Evolutionary conservation across 306 rosid species (phyloP).

Genomic region (Prunus mira): DNA sequence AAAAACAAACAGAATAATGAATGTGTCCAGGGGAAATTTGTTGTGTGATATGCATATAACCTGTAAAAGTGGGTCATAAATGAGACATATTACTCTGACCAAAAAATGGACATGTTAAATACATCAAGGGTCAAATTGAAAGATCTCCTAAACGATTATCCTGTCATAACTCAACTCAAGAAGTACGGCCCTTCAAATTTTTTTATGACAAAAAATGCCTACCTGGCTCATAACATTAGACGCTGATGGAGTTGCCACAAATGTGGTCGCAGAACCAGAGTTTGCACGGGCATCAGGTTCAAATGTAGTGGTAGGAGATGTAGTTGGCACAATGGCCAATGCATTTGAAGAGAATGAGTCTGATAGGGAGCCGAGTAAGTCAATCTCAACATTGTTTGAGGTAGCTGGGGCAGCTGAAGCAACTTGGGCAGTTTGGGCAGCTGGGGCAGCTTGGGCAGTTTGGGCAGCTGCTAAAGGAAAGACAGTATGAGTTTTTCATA

Average conservation of each 20-base stretch:
- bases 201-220: slow-evolving; percentile 10
- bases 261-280: slow-evolving; percentile 44
- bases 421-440: slow-evolving; percentile 29
- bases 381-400: slow-evolving; percentile 60
- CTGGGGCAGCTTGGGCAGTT: background rate
- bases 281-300: slow-evolving; percentile 35
- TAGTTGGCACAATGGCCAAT: slow-evolving; percentile 67
- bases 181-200: background rate
- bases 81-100: background rate
- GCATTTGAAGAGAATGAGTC: slow-evolving; percentile 66
- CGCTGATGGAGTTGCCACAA: slow-evolving; percentile 38
- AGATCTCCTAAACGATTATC: background rate
- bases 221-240: slow-evolving; percentile 64
- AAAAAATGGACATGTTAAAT: background rate
- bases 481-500: slow-evolving; percentile 21
- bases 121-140: slow-evolving; percentile 1
- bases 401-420: slow-evolving; percentile 58
- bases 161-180: background rate
- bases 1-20: background rate
- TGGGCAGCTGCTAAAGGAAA: slow-evolving; percentile 50
- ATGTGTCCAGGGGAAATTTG: background rate
- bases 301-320: slow-evolving; percentile 38
- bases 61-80: background rate
- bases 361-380: slow-evolving; percentile 77
- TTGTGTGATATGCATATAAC: background rate